Evolutionary conservation across 108 stramenopile genomes (phyloP).

Genomic region (Cyclotella distinguenda): DNA sequence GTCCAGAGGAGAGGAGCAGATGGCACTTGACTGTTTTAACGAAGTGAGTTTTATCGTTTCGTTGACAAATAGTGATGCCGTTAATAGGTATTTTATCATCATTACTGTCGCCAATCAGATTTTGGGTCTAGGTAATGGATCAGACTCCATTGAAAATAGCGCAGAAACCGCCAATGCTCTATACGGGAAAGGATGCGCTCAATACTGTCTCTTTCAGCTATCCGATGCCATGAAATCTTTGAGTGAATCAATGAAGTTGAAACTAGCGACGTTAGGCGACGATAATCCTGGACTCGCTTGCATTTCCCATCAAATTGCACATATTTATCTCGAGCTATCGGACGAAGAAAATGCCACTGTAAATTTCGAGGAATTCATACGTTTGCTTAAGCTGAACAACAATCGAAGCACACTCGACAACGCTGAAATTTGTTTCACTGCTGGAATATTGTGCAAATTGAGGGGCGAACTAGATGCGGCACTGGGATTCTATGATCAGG

Average conservation of each 20-base stretch:
- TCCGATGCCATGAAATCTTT: constrained; percentile 53
- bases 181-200: constrained; percentile 52
- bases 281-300: constrained; percentile 46
- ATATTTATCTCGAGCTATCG: constrained; percentile 43
- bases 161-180: constrained; percentile 48
- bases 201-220: constrained; percentile 35
- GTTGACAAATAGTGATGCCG: neutral
- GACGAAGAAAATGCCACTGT: constrained; percentile 34
- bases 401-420: constrained; percentile 41
- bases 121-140: constrained; percentile 43
- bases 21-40: constrained; percentile 40
- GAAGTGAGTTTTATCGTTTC: constrained; percentile 22
- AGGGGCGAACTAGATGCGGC: constrained; percentile 33
- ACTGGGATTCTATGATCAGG: constrained; percentile 33
- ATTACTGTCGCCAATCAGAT: neutral
- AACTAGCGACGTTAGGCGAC: constrained; percentile 44
- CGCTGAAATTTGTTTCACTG: constrained; percentile 45
- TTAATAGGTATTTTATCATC: neutral
- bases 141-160: constrained; percentile 37
- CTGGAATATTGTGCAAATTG: constrained; percentile 43
- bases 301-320: constrained; percentile 52
- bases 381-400: constrained; percentile 34
- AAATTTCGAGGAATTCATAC: constrained; percentile 43
- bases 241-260: constrained; percentile 50
- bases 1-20: constrained; percentile 34